These are phyloP conservation scores for Diaporthe sp. DNA, from an alignment of 2,329 filamentous ascomycete genomes.

Conservation along the genomic window DNA sequence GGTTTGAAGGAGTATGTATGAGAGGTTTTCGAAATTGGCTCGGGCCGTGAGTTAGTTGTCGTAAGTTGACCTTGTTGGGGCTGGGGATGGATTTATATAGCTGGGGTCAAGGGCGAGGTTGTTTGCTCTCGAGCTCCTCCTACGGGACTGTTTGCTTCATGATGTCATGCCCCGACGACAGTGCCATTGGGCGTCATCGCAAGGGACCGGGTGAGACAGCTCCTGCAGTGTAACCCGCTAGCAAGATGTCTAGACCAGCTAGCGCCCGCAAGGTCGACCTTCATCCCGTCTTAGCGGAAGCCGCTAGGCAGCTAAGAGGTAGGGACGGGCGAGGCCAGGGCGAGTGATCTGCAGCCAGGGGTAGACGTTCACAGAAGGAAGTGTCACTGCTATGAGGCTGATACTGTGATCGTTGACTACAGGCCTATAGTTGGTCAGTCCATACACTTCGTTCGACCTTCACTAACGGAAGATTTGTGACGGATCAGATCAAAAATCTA, in stretches of 20 bases:
- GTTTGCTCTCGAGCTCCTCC: background rate
- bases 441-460: background rate
- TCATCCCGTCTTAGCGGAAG: constrained; percentile 2
- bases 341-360: background rate
- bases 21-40: background rate
- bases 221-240: constrained; percentile 28
- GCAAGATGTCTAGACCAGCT: background rate
- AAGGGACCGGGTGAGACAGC: constrained; percentile 17
- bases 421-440: background rate
- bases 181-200: background rate
- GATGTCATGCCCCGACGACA: constrained; percentile 21
- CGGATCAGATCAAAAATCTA: too few species aligned
- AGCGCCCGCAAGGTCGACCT: constrained; percentile 14
- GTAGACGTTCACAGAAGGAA: too few species aligned
- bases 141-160: constrained; percentile 22
- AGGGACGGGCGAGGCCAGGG: background rate
- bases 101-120: background rate
- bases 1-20: too few species aligned
- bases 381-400: background rate
- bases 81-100: background rate
- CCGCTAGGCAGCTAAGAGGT: background rate
- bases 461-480: too few species aligned
- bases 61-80: background rate
- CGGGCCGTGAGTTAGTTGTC: background rate
- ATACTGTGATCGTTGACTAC: background rate